phyloP scores from a whole-genome alignment of 225 moss, liverwort and hornwort genomes.

The Pleurozium schreberi region DNA sequence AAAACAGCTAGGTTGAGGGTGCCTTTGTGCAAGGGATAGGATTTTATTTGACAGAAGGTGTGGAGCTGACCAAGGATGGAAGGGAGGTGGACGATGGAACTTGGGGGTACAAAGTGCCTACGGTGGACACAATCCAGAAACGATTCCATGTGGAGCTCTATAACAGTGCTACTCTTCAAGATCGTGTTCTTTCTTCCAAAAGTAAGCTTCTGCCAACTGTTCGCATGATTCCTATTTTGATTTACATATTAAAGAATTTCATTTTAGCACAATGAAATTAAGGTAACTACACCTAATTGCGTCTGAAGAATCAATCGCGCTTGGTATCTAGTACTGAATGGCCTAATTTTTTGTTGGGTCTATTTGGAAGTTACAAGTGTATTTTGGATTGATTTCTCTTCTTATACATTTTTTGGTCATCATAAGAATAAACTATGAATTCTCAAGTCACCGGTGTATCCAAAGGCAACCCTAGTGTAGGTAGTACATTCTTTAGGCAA shows the following conservation, averaged over 20 bases:
- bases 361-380: background rate
- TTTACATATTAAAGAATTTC: background rate
- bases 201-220: background rate
- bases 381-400: background rate
- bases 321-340: background rate
- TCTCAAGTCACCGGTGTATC: rapidly evolving
- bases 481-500: background rate
- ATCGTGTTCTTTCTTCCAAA: constrained; percentile 59
- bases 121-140: constrained; percentile 42
- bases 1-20: constrained; percentile 46
- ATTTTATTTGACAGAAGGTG: constrained; percentile 59
- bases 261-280: background rate
- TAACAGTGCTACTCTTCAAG: constrained; percentile 26
- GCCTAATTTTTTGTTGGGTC: background rate
- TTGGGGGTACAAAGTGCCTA: constrained; percentile 48
- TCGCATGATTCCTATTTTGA: background rate
- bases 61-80: constrained; percentile 32
- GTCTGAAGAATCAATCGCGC: background rate
- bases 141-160: constrained; percentile 46
- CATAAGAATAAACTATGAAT: background rate
- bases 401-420: background rate
- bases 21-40: constrained; percentile 76
- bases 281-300: background rate
- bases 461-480: background rate
- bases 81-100: constrained; percentile 32